These are phyloP conservation scores for Cymodocea nodosa DNA, from an alignment of 116 monocot species.

Conservation along the genomic window DNA sequence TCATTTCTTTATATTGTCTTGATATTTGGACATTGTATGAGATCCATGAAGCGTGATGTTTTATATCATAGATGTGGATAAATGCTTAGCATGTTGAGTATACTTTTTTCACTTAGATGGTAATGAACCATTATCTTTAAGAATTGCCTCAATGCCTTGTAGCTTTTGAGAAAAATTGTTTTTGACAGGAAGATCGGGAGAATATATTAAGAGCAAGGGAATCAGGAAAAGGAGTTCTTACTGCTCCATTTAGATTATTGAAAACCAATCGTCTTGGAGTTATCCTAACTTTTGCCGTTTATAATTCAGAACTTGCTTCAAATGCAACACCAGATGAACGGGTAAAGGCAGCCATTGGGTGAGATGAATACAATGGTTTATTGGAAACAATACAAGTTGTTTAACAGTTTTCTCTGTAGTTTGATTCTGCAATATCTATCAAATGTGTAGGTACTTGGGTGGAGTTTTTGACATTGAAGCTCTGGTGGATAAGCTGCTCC, in stretches of 20 bases:
- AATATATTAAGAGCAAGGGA: constrained; percentile 82
- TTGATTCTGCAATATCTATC: neutral
- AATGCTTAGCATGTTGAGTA: too few relatives aligned
- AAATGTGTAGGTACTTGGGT: constrained; percentile 61
- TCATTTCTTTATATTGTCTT: too few relatives aligned
- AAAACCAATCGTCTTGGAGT: constrained; percentile 93
- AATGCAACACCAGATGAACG: constrained; percentile 62
- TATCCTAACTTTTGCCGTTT: constrained; percentile 87
- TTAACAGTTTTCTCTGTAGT: neutral
- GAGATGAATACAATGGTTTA: neutral
- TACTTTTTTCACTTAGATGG: neutral
- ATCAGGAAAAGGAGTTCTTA: constrained; percentile 88
- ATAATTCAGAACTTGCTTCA: constrained; percentile 65
- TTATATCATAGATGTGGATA: too few relatives aligned
- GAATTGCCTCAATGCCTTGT: neutral
- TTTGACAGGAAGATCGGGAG: constrained; percentile 72
- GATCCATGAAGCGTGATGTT: too few relatives aligned
- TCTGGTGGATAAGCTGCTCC: constrained; percentile 85
- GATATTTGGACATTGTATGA: too few relatives aligned
- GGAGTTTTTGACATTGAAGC: constrained; percentile 97
- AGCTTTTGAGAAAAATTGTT: too few relatives aligned
- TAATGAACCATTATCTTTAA: neutral
- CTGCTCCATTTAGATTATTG: constrained; percentile 65
- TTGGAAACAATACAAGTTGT: neutral
- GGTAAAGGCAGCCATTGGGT: constrained; percentile 77